Conservation (phyloP, 2,329 filamentous ascomycete species). For the Alternaria sp. region DNA sequence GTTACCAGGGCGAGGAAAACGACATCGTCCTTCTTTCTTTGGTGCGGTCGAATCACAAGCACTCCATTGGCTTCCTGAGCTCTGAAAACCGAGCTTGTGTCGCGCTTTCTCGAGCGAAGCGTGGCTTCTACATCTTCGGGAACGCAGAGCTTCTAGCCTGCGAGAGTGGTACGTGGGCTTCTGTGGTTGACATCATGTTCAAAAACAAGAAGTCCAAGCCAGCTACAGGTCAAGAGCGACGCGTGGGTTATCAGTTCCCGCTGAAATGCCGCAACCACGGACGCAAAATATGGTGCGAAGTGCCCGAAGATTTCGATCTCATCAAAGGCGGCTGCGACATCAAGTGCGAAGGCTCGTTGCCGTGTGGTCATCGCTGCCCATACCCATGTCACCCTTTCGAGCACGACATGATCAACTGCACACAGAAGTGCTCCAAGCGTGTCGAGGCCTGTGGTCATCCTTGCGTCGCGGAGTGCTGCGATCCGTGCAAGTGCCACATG, state of each 20-base stretch:
- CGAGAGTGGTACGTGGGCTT: conserved; percentile 58
- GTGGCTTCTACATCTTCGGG: conserved; percentile 85
- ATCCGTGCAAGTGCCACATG: conserved; percentile 36
- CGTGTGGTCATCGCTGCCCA: conserved; percentile 44
- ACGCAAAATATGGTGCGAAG: conserved; percentile 57
- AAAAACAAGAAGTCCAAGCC: conserved; percentile 45
- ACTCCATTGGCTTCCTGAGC: conserved; percentile 74
- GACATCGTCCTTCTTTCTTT: conserved; percentile 81
- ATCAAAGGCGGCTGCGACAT: conserved; percentile 41
- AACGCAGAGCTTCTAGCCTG: conserved; percentile 65
- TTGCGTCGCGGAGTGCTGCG: conserved; percentile 37
- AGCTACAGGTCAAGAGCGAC: conserved; percentile 29
- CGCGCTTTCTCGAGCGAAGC: conserved; percentile 71
- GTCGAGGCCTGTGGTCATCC: conserved; percentile 36
- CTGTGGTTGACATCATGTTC: conserved; percentile 57
- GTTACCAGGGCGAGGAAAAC: conserved; percentile 87
- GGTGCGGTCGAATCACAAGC: conserved; percentile 69
- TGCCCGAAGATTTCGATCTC: conserved; percentile 34
- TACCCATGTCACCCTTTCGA: conserved; percentile 37
- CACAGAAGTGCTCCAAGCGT: conserved; percentile 32
- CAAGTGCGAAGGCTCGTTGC: conserved; percentile 34
- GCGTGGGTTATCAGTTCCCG: conserved; percentile 62
- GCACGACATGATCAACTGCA: conserved; percentile 40
- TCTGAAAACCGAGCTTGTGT: conserved; percentile 69
- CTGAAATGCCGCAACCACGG: conserved; percentile 68